Percentiles rank a stretch among this genome's conserved stretches.
Conservation (phyloP, 139 green algal genomes). For the Chlamydomonas incerta region DNA sequence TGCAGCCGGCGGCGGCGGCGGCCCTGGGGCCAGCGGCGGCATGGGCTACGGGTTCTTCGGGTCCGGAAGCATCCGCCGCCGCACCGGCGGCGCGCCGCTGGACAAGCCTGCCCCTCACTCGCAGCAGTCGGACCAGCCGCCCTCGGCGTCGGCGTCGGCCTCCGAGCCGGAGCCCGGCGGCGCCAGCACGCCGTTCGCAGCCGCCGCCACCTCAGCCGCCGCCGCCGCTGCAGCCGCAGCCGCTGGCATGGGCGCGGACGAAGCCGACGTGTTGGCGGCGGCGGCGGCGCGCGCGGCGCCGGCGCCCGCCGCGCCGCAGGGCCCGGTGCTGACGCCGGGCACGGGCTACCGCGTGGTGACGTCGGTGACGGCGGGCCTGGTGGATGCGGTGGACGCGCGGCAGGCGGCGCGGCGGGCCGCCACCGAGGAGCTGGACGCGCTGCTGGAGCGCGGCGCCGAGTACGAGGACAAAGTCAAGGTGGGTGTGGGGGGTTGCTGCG, state of each 20-base stretch:
- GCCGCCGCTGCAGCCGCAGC: too few relatives aligned
- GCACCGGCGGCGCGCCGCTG: too few relatives aligned
- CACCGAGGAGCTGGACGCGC: conserved; percentile 13
- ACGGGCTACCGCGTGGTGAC: conserved; percentile 39
- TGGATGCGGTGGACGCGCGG: not conserved
- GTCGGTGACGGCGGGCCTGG: conserved; percentile 13
- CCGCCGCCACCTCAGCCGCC: too few relatives aligned
- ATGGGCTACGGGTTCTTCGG: too few relatives aligned
- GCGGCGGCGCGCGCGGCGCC: not conserved
- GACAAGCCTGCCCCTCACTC: too few relatives aligned
- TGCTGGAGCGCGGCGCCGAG: conserved; percentile 18
- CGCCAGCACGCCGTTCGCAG: too few relatives aligned
- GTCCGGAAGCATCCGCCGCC: too few relatives aligned
- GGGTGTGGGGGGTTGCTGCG: not conserved
- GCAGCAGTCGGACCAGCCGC: too few relatives aligned
- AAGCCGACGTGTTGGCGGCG: not conserved
- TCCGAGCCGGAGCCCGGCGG: not conserved
- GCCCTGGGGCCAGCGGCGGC: too few relatives aligned
- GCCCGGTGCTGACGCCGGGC: conserved; percentile 35
- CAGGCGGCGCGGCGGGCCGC: conserved; percentile 11
- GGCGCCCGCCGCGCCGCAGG: not conserved
- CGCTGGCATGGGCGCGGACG: not conserved
- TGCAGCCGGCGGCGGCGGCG: too few relatives aligned
- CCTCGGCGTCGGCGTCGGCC: not conserved
- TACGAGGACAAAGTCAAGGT: conserved; percentile 30